Evolutionary conservation across 768 basidiomycete genomes (phyloP), one percentile per base, ranked within the genome.

Genomic region (Rhodotorula paludigena): DNA sequence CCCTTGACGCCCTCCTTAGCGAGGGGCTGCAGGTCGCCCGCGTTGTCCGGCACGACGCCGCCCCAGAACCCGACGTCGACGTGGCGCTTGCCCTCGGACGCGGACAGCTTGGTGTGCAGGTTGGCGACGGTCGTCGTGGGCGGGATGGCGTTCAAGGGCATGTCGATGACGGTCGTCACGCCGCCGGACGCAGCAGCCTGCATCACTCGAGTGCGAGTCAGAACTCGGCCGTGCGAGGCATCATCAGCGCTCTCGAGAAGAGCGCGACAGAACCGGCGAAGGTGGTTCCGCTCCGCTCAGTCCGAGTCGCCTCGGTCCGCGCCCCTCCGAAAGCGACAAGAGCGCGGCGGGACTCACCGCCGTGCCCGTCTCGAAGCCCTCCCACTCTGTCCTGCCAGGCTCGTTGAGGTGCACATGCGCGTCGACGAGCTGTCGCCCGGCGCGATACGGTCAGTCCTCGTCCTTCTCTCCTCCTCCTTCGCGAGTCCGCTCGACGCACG

Each of bases 91-190:
- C 84, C 85, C 56, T 78, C 74, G 5, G 94, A 90, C 1, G 87
- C 89, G 18, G 77, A 76, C 10, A 85, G 83, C 81, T 98, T 98
- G 35, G 80, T 74, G 53, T 84, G 79, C 15, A 98, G 82, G 75
- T 94, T 86, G 10, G 80, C 80, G 14, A 91, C 83, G 0, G 90
- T 92, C 3, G 91, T 93, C 1, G 96, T 97, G 0, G 96, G 92
- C 2, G 94, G 94, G 60, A 98, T 89, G 4, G 92, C 94, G 78
- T 99, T 97, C 61, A 99, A 81, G 5, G 94, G 96, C 94, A 98
- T 99, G 79, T 98, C 96, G 39, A 97, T 87, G 30, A 98, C 81
- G 11, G 91, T 90, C 14, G 93, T 97, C n/a, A 97, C 85, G 12
- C 94, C 96, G 30, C 94, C 94, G 2, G 91, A 88, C 3, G 86